phyloP scores from a whole-genome alignment of 768 basidiomycete species.

The Hemileccinum impolitum region DNA sequence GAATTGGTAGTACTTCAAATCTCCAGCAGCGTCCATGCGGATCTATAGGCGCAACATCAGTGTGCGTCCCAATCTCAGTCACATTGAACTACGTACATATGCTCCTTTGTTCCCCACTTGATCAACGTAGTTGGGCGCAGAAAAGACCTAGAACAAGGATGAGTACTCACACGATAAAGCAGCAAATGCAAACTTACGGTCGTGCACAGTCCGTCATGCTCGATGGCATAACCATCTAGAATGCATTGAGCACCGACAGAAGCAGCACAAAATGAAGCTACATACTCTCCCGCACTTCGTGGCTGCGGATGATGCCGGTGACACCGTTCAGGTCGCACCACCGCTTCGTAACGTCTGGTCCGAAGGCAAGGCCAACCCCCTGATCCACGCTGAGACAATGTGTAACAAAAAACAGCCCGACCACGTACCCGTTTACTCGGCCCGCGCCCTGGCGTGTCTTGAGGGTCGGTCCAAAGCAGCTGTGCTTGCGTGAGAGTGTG shows the following conservation, averaged over 20 bases:
- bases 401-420: slow-evolving; percentile 4
- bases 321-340: slow-evolving; percentile 90
- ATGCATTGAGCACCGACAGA: slow-evolving; percentile 3
- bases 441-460: slow-evolving; percentile 82
- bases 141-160: slow-evolving; percentile 62
- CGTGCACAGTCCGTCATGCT: slow-evolving; percentile 92
- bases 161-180: slow-evolving; percentile 7
- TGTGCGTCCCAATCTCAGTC: background rate
- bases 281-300: slow-evolving; percentile 91
- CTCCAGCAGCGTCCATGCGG: slow-evolving; percentile 76
- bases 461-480: slow-evolving; percentile 97
- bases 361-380: slow-evolving; percentile 96
- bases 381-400: slow-evolving; percentile 29
- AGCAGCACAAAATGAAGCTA: slow-evolving; percentile 6
- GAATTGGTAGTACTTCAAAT: slow-evolving; percentile 74
- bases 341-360: slow-evolving; percentile 85
- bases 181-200: slow-evolving; percentile 52
- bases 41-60: slow-evolving; percentile 45
- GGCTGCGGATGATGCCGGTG: slow-evolving; percentile 88
- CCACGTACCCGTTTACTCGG: slow-evolving; percentile 89
- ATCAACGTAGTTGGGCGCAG: slow-evolving; percentile 94
- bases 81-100: slow-evolving; percentile 53
- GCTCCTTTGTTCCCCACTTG: slow-evolving; percentile 91
- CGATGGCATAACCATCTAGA: slow-evolving; percentile 87
- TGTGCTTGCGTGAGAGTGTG: slow-evolving; percentile 30